Percentiles rank a stretch among this genome's conserved stretches.
phyloP scores from a whole-genome alignment of 2,329 filamentous ascomycete species.

The Hypoxylon sp. region DNA sequence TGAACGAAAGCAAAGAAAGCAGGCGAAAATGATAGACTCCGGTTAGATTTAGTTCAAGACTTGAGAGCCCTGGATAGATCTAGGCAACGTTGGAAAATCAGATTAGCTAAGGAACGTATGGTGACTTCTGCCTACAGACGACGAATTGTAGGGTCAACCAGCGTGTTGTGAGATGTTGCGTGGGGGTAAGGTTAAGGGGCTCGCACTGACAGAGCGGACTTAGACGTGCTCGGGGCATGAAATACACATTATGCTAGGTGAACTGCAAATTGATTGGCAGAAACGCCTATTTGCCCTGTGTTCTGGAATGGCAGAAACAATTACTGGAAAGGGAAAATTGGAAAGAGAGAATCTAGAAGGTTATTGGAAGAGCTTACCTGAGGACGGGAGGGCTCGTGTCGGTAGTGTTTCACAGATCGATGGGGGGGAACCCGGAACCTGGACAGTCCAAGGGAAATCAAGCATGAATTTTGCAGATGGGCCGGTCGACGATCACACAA shows the following conservation, averaged over 20 bases:
- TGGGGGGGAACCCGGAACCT: slow-evolving; percentile 33
- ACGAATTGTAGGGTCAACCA: slow-evolving; percentile 17
- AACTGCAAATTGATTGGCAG: slow-evolving; percentile 29
- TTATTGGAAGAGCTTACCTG: slow-evolving; percentile 46
- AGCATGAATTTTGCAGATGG: slow-evolving; percentile 46
- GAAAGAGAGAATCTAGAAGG: slow-evolving; percentile 15
- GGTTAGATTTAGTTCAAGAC: slow-evolving; percentile 27
- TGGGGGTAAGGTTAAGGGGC: slow-evolving; percentile 35
- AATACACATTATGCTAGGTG: slow-evolving; percentile 18
- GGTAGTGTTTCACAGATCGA: slow-evolving; percentile 51
- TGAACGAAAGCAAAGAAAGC: slow-evolving; percentile 28
- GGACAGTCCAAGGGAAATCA: slow-evolving; percentile 38
- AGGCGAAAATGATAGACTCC: slow-evolving; percentile 38
- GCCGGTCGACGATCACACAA: slow-evolving; percentile 49
- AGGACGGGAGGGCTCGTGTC: slow-evolving; percentile 46
- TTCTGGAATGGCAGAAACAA: slow-evolving; percentile 29
- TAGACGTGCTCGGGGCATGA: slow-evolving; percentile 19
- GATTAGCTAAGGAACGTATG: slow-evolving; percentile 18
- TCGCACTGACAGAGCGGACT: slow-evolving; percentile 18
- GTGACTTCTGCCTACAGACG: slow-evolving; percentile 1
- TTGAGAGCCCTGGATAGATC: slow-evolving; percentile 6
- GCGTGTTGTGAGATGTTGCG: slow-evolving; percentile 19
- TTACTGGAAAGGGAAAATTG: slow-evolving; percentile 29
- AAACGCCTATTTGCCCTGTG: slow-evolving; percentile 3
- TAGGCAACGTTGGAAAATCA: slow-evolving; percentile 6